A percentile compares a stretch with the other conserved stretches of the same genome.
Evolutionary conservation across 1,139 yeast genomes (phyloP).

Genomic region (Candida anutae): DNA sequence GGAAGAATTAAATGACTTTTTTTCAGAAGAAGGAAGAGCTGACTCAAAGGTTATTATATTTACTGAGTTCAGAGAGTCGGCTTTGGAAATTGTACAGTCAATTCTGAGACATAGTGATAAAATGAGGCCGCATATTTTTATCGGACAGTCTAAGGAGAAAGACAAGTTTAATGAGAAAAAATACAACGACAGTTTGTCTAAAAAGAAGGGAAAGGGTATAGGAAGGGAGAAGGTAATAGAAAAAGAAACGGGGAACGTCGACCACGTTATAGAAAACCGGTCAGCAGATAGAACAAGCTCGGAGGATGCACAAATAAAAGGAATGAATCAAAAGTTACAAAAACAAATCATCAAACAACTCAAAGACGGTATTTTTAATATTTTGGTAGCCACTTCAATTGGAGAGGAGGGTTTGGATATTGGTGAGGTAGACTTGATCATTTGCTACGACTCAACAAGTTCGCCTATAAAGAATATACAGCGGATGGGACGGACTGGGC

Average conservation of each 20-base stretch:
- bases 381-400: slow-evolving; percentile 89
- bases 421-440: slow-evolving; percentile 91
- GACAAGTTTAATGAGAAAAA: slow-evolving; percentile 55
- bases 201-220: slow-evolving; percentile 16
- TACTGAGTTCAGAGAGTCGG: slow-evolving; percentile 84
- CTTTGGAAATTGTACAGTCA: slow-evolving; percentile 71
- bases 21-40: slow-evolving; percentile 21
- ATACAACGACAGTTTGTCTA: slow-evolving; percentile 20
- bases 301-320: slow-evolving; percentile 45
- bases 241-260: too few species aligned
- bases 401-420: slow-evolving; percentile 99
- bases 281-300: slow-evolving; percentile 28
- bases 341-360: slow-evolving; percentile 68
- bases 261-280: too few species aligned
- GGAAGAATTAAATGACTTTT: slow-evolving; percentile 51
- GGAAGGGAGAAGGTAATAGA: slow-evolving; percentile 7
- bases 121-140: slow-evolving; percentile 76
- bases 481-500: slow-evolving; percentile 97
- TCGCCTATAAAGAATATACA: slow-evolving; percentile 93
- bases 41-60: slow-evolving; percentile 77
- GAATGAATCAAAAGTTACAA: slow-evolving; percentile 69
- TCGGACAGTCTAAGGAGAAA: slow-evolving; percentile 67
- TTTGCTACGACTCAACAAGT: slow-evolving; percentile 87
- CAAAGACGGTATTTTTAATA: slow-evolving; percentile 62
- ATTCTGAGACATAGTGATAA: slow-evolving; percentile 33